A percentile compares a stretch with the other conserved stretches of the same genome.
Evolutionary conservation across 176 grass and related monocot species (phyloP).

Genomic region (Oryza punctata): DNA sequence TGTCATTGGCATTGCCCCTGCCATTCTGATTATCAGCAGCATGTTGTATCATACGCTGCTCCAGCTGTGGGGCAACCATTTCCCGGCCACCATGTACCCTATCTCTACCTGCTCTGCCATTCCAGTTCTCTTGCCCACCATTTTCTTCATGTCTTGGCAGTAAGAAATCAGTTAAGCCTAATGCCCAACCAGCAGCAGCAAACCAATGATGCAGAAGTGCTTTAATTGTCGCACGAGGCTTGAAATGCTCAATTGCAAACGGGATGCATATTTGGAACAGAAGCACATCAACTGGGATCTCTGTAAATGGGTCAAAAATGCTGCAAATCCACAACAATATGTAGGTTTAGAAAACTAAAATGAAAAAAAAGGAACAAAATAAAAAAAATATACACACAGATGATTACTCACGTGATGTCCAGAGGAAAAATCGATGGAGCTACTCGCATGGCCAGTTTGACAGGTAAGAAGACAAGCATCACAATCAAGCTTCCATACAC

Average conservation of each 20-base stretch:
- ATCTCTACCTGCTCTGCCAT: slow-evolving; percentile 70
- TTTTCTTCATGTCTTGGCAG: slow-evolving; percentile 87
- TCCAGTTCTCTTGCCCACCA: slow-evolving; percentile 72
- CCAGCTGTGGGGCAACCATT: slow-evolving; percentile 51
- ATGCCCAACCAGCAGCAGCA: slow-evolving; percentile 79
- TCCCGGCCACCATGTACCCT: slow-evolving; percentile 56
- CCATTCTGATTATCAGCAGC: slow-evolving; percentile 52
- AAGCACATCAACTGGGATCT: slow-evolving; percentile 89
- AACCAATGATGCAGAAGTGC: slow-evolving; percentile 91
- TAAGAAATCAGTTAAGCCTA: slow-evolving; percentile 86
- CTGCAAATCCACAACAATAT: slow-evolving; percentile 52
- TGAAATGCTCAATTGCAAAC: slow-evolving; percentile 98
- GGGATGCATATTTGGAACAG: slow-evolving; percentile 98
- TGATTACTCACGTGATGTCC: slow-evolving; percentile 74
- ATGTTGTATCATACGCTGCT: slow-evolving; percentile 64
- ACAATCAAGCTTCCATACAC: slow-evolving; percentile 99
- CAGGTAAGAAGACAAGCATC: slow-evolving; percentile 97
- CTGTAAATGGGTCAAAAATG: slow-evolving; percentile 94
- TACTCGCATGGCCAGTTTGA: slow-evolving; percentile 88
- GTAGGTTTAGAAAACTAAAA: slow-evolving; percentile 8
- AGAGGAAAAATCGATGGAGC: slow-evolving; percentile 84
- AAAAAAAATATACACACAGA: slow-evolving; percentile 2
- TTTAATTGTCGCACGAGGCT: slow-evolving; percentile 87
- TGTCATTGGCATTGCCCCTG: slow-evolving; percentile 59
- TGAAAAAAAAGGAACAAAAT: neutral